Base-by-base conservation (phyloP, 306 rosid species). In the Rubus idaeus region DNA sequence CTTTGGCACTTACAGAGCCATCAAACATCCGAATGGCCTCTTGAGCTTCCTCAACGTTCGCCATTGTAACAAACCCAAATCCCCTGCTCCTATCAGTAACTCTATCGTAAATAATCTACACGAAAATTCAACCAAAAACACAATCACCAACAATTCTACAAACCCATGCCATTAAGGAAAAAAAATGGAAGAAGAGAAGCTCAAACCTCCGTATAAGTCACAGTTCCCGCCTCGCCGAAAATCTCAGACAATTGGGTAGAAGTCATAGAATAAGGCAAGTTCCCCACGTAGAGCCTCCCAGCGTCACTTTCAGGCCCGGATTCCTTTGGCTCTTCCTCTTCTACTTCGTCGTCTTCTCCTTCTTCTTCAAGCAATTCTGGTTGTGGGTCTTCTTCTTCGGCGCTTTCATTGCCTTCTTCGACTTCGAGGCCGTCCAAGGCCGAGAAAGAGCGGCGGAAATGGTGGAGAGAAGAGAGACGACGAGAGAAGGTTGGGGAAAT, bases 61-160 rank as follows among this genome's bases (percentile, higher is more conserved):
- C 84, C 99, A 95, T 92, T 26, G 97, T 88, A 44, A 91, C 97
- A 89, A 95, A 95, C 10, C 87, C 99, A 85, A 95, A 95, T 76
- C 99, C 99, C 71, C 99, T 89, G 86, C 97, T 92, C 69, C 97
- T 86, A 70, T 89, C 90, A 1, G 99, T 92, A 69, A 95, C 89
- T 75, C 93, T 93, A 75, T 90, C 94, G 40, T 95, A 92, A n/a
- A 95, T 90, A 8, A 95, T 78, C 97, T 95, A 55, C 41, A 80
- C 5, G 72, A 84, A 83, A 76, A 47, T 46, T 21, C 83, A 26
- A 73, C 68, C 18, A 78, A 57, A 63, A 71, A 35, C 77, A 30
- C 17, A 65, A 51, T 21, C 76, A 75, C 23, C 56, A 57, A 51
- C 26, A 30, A 41, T 45, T 56, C 21, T 13, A 57, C 47, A 26